Evolutionary conservation across 1,284 basidiomycete genomes (phyloP).

Genomic region (Apiotrichum veenhuisii): DNA sequence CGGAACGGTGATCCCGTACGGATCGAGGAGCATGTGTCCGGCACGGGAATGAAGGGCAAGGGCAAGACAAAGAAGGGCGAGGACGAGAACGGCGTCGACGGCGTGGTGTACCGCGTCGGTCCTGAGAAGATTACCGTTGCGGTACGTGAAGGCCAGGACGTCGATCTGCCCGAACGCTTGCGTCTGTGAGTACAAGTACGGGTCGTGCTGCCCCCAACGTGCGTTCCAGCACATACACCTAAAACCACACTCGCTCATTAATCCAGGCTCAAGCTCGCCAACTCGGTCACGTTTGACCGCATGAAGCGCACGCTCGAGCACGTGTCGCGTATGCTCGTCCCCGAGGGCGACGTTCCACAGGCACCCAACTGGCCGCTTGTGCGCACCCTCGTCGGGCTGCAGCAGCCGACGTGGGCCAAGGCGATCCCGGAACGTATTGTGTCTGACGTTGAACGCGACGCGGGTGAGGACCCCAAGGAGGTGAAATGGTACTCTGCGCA

Average conservation of each 20-base stretch:
- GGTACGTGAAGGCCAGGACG: constrained; percentile 61
- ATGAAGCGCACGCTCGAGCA: constrained; percentile 75
- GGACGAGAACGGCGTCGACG: constrained; percentile 54
- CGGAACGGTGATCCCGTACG: constrained; percentile 77
- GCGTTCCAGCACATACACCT: no score
- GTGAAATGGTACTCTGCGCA: constrained; percentile 69
- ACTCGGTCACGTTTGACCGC: constrained; percentile 85
- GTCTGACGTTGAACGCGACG: constrained; percentile 5
- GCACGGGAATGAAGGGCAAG: constrained; percentile 54
- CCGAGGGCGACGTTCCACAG: constrained; percentile 5
- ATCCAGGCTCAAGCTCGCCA: constrained; percentile 78
- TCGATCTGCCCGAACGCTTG: constrained; percentile 78
- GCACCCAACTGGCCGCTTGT: constrained; percentile 51
- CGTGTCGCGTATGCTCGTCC: constrained; percentile 55
- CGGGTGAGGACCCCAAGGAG: constrained; percentile 21
- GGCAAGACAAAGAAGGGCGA: constrained; percentile 50
- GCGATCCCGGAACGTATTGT: neutral
- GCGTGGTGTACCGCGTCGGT: constrained; percentile 73
- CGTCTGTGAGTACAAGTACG: constrained; percentile 53
- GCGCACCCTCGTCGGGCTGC: constrained; percentile 65
- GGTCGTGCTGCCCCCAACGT: no score
- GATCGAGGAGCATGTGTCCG: constrained; percentile 65
- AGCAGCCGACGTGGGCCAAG: constrained; percentile 29
- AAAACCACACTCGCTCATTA: no score
- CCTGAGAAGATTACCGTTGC: constrained; percentile 73